phyloP scores from a whole-genome alignment of 2,329 filamentous ascomycete species.

The Plectosphaerella plurivora region DNA sequence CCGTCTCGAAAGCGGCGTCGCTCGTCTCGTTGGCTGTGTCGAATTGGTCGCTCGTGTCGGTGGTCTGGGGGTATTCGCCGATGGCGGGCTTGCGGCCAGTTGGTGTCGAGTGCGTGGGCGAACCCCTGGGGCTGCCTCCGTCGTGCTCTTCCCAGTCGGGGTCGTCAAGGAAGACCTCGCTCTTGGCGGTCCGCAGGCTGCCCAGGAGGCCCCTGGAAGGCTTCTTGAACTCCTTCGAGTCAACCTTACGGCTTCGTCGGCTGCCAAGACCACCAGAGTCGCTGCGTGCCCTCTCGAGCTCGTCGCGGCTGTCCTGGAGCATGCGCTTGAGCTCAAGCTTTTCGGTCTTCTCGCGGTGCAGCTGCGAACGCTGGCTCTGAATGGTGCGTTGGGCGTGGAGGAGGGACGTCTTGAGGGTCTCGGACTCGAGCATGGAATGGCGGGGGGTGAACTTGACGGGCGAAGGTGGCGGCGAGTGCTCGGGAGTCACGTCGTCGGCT shows the following conservation, averaged over 20 bases:
- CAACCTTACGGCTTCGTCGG: constrained; percentile 60
- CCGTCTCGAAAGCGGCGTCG: constrained; percentile 61
- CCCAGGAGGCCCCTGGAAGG: constrained; percentile 66
- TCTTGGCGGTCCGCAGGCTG: constrained; percentile 65
- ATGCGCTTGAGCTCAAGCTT: constrained; percentile 94
- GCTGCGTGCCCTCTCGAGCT: constrained; percentile 69
- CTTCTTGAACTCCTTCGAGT: constrained; percentile 73
- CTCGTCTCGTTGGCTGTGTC: constrained; percentile 77
- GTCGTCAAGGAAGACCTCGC: constrained; percentile 76
- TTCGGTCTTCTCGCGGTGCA: constrained; percentile 97
- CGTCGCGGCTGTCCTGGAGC: constrained; percentile 91
- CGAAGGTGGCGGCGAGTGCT: constrained; percentile 85
- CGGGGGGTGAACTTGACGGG: constrained; percentile 88
- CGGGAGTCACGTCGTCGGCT: constrained; percentile 69
- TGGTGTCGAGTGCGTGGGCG: constrained; percentile 23
- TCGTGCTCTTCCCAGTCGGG: constrained; percentile 84
- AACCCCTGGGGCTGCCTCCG: constrained; percentile 51
- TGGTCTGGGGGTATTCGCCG: constrained; percentile 14
- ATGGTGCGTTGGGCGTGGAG: constrained; percentile 96
- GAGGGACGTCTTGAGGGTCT: constrained; percentile 90
- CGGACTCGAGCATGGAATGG: constrained; percentile 87
- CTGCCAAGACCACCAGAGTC: constrained; percentile 40
- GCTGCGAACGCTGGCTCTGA: constrained; percentile 88
- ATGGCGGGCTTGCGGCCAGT: constrained; percentile 17
- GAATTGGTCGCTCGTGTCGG: constrained; percentile 63